Percentiles rank a stretch among this genome's conserved stretches.
Evolutionary conservation across 345 rosid species (phyloP).

Genomic region (Corymbia maculata): DNA sequence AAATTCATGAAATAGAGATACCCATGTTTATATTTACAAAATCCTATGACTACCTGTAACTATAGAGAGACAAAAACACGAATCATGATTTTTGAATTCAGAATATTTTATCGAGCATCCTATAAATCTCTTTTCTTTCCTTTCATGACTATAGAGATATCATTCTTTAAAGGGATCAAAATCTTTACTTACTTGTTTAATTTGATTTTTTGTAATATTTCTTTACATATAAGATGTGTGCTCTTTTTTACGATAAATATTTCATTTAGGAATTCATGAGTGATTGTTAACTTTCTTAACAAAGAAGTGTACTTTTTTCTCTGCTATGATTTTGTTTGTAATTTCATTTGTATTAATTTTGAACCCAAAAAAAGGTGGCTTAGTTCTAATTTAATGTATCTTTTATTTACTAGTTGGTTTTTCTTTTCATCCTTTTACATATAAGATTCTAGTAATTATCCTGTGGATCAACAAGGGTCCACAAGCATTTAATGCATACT

Average conservation of each 20-base stretch:
- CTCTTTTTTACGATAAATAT: neutral
- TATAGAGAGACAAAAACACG: neutral
- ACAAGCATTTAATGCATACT: neutral
- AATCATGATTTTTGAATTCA: neutral
- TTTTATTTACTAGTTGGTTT: neutral
- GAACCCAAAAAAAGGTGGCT: neutral
- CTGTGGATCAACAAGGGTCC: neutral
- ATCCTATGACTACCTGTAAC: neutral
- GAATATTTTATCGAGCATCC: neutral
- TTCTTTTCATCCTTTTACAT: neutral
- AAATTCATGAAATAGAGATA: too few species aligned
- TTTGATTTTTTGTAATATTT: neutral
- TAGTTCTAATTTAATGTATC: neutral
- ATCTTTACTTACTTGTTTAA: neutral
- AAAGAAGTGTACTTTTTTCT: neutral
- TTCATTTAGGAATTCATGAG: neutral
- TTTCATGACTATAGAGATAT: neutral
- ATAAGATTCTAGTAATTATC: neutral
- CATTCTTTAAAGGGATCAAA: neutral
- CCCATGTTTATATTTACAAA: neutral
- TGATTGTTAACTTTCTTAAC: neutral
- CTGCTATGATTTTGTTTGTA: neutral
- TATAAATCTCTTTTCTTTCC: neutral
- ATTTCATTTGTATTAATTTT: neutral
- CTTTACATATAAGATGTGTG: neutral